Base-by-base conservation (phyloP, 2,329 filamentous ascomycete species). In the Chalaropsis ovoidea region DNA sequence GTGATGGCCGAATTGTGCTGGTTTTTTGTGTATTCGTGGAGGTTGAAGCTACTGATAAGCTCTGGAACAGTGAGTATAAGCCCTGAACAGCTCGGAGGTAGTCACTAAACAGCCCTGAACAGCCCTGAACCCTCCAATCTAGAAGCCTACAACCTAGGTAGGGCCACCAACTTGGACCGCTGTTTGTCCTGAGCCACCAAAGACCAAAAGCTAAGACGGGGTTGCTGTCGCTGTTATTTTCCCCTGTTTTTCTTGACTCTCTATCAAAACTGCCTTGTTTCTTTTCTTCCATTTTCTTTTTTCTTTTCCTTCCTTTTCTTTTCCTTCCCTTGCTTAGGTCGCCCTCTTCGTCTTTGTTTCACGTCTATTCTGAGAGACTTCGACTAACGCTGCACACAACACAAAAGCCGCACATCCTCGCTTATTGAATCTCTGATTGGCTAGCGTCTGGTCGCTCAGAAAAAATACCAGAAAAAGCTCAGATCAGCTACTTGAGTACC, bases 391-490 rank as follows among this genome's bases (percentile, higher is more conserved):
- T 47, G 17, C 43, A 5, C 43, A 47, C 27, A 58, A 5, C 43
- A 47, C 27, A 58, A 61, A 61, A 61, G 58, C 7, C 41, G 58
- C 58, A 58, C 27, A 5, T 58, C 27, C 2, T 39, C 54, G 54
- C 10, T 35, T 62, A n/a, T 41, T 62, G 24, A 11, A 45, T 31
- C 60, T 27, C n/a, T 62, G 19, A 27, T 24, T 61, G n/a, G 60
- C 60, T 61, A 45, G 43, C 22, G 43, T 62, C 42, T n/a, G 41
- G 15, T 31, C 24, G 10, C 22, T 43, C 47, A 22, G 19, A 2
- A 52, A 42, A 62, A 17, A 39, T 3, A 3, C 35, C 8, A 39
- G 35, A 41, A 43, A 43, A 62, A 62, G 22, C 42, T 27, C 41
- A 45, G 60, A 62, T 42, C 27, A 58, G 11, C 54, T n/a, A n/a